Evolutionary conservation across 768 basidiomycete genomes (phyloP).

Genomic region (Pholiota microspora): DNA sequence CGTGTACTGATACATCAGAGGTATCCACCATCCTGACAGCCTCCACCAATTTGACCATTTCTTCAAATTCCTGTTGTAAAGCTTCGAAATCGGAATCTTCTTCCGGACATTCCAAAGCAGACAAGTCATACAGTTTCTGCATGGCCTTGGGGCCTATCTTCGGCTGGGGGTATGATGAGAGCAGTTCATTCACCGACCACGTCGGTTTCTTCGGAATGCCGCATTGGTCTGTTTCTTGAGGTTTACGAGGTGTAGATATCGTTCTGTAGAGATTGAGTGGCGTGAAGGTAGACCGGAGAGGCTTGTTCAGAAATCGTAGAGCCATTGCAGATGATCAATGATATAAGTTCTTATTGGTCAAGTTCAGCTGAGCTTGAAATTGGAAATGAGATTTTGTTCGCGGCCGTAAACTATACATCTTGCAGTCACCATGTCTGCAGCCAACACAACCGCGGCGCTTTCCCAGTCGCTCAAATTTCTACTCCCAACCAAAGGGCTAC

Average conservation of each 20-base stretch:
- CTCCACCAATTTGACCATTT: constrained; percentile 75
- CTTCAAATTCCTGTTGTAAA: constrained; percentile 62
- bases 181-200: constrained; percentile 77
- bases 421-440: constrained; percentile 31
- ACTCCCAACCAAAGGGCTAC: constrained; percentile 45
- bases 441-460: constrained; percentile 22
- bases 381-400: constrained; percentile 7
- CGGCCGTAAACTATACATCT: neutral
- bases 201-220: constrained; percentile 68
- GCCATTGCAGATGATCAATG: neutral
- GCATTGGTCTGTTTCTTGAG: constrained; percentile 45
- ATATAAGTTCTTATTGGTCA: too few relatives aligned
- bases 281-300: neutral
- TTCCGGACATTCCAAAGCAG: constrained; percentile 68
- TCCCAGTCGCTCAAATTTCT: constrained; percentile 26
- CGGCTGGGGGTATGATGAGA: constrained; percentile 77
- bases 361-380: constrained; percentile 18
- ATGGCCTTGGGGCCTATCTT: constrained; percentile 56
- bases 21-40: constrained; percentile 69
- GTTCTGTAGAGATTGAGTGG: neutral
- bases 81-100: constrained; percentile 47
- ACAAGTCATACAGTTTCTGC: constrained; percentile 63
- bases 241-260: constrained; percentile 6
- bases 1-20: constrained; percentile 27
- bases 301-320: neutral